Percentiles rank a stretch among this genome's conserved stretches.
Conservation (phyloP, 2,329 filamentous ascomycete genomes). For the Madurella fahalii region DNA sequence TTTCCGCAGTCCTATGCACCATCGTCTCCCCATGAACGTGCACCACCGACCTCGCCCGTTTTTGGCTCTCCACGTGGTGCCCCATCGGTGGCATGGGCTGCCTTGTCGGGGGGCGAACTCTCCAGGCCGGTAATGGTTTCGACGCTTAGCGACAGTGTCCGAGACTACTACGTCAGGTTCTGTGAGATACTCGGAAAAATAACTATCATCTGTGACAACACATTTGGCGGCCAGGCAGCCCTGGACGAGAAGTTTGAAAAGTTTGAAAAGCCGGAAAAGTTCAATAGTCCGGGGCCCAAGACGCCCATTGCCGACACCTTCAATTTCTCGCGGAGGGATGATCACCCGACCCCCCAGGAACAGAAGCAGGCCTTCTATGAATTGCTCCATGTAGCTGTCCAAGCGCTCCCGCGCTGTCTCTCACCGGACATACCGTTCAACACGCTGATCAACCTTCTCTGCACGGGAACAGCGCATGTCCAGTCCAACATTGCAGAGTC, state of each 20-base stretch:
- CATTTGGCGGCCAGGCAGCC: constrained; percentile 92
- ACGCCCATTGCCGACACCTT: constrained; percentile 95
- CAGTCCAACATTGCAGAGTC: constrained; percentile 88
- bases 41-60: constrained; percentile 48
- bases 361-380: constrained; percentile 95
- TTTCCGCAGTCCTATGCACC: constrained; percentile 68
- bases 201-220: constrained; percentile 92
- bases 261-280: constrained; percentile 90
- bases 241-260: constrained; percentile 98
- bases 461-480: constrained; percentile 93
- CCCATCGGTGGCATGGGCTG: constrained; percentile 26
- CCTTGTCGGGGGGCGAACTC: constrained; percentile 53
- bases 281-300: constrained; percentile 80
- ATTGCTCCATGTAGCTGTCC: constrained; percentile 88
- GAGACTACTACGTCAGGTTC: constrained; percentile 84
- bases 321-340: constrained; percentile 81
- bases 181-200: constrained; percentile 95
- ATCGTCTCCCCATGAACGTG: constrained; percentile 39
- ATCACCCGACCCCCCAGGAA: constrained; percentile 66
- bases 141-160: constrained; percentile 68
- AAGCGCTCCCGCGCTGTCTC: constrained; percentile 89
- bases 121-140: constrained; percentile 61
- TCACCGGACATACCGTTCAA: constrained; percentile 90
- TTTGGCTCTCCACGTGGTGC: constrained; percentile 37
- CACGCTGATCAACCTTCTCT: constrained; percentile 87